Percentiles rank a stretch among this genome's conserved stretches.
Evolutionary conservation across 106 monocot species (phyloP).

Genomic region (Phalaenopsis equestris): DNA sequence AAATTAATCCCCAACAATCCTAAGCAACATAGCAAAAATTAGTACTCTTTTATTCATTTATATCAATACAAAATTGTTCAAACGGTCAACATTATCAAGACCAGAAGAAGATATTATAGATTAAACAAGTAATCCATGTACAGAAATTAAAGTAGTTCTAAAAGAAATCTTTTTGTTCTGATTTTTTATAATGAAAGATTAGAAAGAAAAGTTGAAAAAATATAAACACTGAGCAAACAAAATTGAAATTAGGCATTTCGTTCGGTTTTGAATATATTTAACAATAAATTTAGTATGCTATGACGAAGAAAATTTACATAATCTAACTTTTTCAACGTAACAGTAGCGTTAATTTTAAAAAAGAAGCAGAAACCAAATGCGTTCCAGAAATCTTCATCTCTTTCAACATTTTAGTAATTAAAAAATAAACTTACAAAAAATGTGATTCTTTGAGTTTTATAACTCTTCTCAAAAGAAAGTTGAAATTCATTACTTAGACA

Average conservation of each 20-base stretch:
- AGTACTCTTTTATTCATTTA: background rate
- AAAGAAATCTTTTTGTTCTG: background rate
- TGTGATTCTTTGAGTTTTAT: background rate
- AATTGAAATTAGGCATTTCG: background rate
- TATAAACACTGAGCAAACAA: background rate
- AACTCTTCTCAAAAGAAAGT: background rate
- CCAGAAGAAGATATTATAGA: background rate
- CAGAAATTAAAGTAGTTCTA: background rate
- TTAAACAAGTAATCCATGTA: background rate
- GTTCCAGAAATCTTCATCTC: background rate
- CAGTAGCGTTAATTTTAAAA: background rate
- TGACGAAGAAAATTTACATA: background rate
- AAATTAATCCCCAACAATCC: too few relatives aligned
- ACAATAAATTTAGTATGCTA: background rate
- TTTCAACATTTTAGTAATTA: background rate
- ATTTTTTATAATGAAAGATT: background rate
- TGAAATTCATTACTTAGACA: slow-evolving; percentile 2
- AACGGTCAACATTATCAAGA: background rate
- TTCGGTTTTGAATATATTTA: background rate
- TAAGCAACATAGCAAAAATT: background rate
- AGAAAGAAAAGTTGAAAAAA: background rate
- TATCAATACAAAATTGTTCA: background rate
- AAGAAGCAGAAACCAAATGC: background rate
- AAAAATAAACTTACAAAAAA: background rate
- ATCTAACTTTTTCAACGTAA: background rate